Base-by-base conservation (phyloP, 2,329 filamentous ascomycete species). In the Neoarthrinium moseri region DNA sequence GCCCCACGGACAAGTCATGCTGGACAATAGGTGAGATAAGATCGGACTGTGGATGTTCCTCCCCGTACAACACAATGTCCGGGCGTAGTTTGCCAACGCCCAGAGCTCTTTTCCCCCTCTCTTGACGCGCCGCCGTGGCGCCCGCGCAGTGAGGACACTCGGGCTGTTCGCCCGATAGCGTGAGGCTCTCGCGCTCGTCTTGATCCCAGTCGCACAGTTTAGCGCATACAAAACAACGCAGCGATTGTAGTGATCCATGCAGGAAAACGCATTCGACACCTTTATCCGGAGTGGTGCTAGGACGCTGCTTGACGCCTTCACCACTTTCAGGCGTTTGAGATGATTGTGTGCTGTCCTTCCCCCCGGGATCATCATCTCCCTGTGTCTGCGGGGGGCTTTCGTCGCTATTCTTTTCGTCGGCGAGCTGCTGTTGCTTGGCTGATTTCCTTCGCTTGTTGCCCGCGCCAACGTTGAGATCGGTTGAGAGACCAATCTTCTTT, bases 31-130 rank as follows among this genome's bases (percentile, higher is more conserved):
- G 80, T 18, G 81, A 83, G 51, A 89, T 85, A 5, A 86, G 70
- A 48, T 87, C 81, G 2, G 82, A 80, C 24, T 78, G 78, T 0
- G 86, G 86, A 54, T 89, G 84, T 43, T 88, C 84, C 59, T 89
- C 85, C 18, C 85, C 85, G 56, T 89, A 89, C 1, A 89, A 70
- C 2, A 89, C 85, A 55, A 89, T 86, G 55, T 89, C 84, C 1
- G 86, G 86, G 30, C 85, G 73, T 15, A 89, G 70, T 49, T 83
- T 83, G 26, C 85, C 85, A 3, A 88, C 77, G 4, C 83, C 82
- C 5, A 87, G 69, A 0, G 81, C 81, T 48, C 85, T 75, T 57
- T 87, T 86, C 11, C 86, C 86, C 40, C 71, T 77, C 49, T 83
- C 82, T 52, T 83, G 75, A 24, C 85, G 73, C 5, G 79, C 79